phyloP scores from a whole-genome alignment of 2,329 filamentous ascomycete species.

The Pseudogymnoascus sp. region DNA sequence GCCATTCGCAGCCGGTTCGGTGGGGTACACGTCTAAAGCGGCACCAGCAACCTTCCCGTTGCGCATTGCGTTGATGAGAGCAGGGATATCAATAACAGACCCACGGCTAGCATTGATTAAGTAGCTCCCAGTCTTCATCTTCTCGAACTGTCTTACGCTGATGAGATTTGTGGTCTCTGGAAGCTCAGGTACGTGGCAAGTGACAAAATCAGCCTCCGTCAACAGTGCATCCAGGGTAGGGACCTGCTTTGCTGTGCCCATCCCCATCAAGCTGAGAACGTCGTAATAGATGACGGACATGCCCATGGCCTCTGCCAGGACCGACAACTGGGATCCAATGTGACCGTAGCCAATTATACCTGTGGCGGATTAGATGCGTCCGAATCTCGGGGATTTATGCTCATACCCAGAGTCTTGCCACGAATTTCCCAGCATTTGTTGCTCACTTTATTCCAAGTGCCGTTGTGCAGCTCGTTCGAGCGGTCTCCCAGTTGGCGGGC shows the following conservation, averaged over 20 bases:
- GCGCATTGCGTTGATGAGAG: constrained; percentile 79
- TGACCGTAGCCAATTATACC: constrained; percentile 95
- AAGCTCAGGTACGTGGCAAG: constrained; percentile 87
- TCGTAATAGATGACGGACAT: constrained; percentile 99
- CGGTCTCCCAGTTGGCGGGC: constrained; percentile 90
- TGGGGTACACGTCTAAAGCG: constrained; percentile 92
- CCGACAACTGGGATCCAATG: constrained; percentile 91
- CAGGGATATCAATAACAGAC: constrained; percentile 87
- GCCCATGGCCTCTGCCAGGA: constrained; percentile 93
- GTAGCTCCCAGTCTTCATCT: constrained; percentile 91
- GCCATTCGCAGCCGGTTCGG: constrained; percentile 88
- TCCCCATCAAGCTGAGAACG: constrained; percentile 83
- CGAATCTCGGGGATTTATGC: constrained; percentile 4
- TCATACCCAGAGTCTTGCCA: constrained; percentile 81
- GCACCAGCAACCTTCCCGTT: constrained; percentile 83
- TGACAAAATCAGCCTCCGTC: constrained; percentile 78
- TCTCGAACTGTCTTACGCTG: constrained; percentile 63
- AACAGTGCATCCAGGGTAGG: constrained; percentile 69
- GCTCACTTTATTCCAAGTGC: constrained; percentile 97
- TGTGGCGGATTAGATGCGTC: constrained; percentile 24
- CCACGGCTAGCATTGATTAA: constrained; percentile 94
- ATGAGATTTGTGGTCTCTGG: constrained; percentile 93
- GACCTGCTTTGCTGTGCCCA: constrained; percentile 83
- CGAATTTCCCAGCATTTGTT: constrained; percentile 95
- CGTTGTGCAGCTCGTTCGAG: constrained; percentile 86